A percentile compares a stretch with the other conserved stretches of the same genome.
These are phyloP conservation scores for Conticribra guillardii DNA, from an alignment of 108 stramenopile genomes.

Conservation along the genomic window DNA sequence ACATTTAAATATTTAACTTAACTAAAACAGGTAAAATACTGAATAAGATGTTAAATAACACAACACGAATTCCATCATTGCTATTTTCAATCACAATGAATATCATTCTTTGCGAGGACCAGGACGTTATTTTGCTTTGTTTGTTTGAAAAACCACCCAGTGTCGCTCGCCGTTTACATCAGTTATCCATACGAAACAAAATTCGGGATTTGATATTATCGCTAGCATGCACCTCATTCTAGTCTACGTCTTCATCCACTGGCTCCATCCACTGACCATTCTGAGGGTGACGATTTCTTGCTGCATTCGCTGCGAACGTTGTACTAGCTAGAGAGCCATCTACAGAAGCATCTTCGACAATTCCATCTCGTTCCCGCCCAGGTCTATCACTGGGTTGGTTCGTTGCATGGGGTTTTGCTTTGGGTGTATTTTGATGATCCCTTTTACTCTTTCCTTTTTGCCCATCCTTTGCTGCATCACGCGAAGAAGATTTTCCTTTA, in stretches of 20 bases:
- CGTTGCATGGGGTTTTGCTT: neutral
- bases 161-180: too few relatives aligned
- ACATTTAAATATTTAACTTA: too few relatives aligned
- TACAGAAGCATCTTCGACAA: constrained; percentile 47
- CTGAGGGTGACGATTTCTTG: constrained; percentile 22
- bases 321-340: constrained; percentile 38
- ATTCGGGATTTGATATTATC: too few relatives aligned
- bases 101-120: too few relatives aligned
- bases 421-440: neutral
- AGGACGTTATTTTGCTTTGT: too few relatives aligned
- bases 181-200: too few relatives aligned
- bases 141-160: too few relatives aligned
- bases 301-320: constrained; percentile 25
- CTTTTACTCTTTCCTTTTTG: constrained; percentile 8
- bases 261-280: constrained; percentile 50
- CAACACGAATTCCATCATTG: too few relatives aligned
- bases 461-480: neutral
- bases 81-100: too few relatives aligned
- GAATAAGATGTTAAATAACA: too few relatives aligned
- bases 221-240: too few relatives aligned
- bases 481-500: constrained; percentile 35
- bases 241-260: constrained; percentile 28
- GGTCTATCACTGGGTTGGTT: neutral
- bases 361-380: constrained; percentile 35
- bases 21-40: too few relatives aligned